Base-by-base conservation (phyloP, 2,329 filamentous ascomycete species). In the Aspergillus japonicus region DNA sequence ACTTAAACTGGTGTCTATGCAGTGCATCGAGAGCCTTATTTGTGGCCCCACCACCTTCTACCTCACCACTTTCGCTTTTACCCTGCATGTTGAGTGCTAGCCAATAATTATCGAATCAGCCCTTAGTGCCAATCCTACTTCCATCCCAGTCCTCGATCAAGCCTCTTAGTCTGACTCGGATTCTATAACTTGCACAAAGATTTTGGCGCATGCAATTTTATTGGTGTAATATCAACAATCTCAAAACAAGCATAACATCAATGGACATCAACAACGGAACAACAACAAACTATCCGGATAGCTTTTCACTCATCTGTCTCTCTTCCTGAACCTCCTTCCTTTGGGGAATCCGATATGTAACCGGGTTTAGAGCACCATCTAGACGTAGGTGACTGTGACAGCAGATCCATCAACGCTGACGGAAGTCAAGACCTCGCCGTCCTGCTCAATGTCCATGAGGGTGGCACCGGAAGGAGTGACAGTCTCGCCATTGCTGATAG, bases 381-480 rank as follows among this genome's bases (percentile, higher is more conserved):
- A 70, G 14, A 70, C 61, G 42, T 73, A 73, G 23, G 49, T 57
- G 26, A 73, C 63, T 19, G 60, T 70, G 26, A 74, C 70, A 14
- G 58, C 59, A 24, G 50, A 54, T 5, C 56, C 53, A 8, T 57
- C 58, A 5, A 69, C 57, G 54, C 68, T 70, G 33, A 62, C 61
- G 10, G 69, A 69, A 8, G 77, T 79, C 49, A 79, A 62, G 24
- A 79, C 68, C 49, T 67, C 39, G 59, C 63, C 63, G 58, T 62
- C 71, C 70, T 81, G 79, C 69, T 78, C 60, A 55, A 82, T 80
- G 55, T 82, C 80, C 47, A 82, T 72, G 59, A 82, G 70, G 3
- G 73, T 76, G 21, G 75, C 77, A 24, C 72, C 75, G 4, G 68
- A 69, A 4, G 74, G 71, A 2, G 75, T 71, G 19, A 73, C 73